A percentile compares a stretch with the other conserved stretches of the same genome.
Evolutionary conservation across 352 stramenopile species (phyloP).

Genomic region (Globisporangium ultimum): DNA sequence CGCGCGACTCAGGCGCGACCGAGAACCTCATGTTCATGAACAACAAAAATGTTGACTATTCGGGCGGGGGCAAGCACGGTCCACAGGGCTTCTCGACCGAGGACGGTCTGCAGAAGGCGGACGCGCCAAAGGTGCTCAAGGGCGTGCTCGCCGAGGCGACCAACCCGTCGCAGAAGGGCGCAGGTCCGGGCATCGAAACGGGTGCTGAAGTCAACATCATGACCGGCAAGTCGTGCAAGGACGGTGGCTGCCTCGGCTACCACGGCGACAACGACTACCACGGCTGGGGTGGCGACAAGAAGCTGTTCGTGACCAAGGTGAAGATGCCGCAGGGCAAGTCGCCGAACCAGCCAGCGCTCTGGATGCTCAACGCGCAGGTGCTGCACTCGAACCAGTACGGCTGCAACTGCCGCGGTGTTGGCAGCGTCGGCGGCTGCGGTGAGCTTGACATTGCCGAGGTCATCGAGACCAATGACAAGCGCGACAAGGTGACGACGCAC

Average conservation of each 20-base stretch:
- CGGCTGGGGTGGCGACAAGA: constrained; percentile 17
- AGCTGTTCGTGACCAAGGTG: constrained; percentile 30
- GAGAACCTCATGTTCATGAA: constrained; percentile 75
- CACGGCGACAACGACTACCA: constrained; percentile 15
- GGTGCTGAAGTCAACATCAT: constrained; percentile 73
- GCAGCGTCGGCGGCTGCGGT: constrained; percentile 16
- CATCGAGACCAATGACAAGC: constrained; percentile 13
- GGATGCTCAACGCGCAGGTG: constrained; percentile 16
- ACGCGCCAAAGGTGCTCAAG: constrained; percentile 30
- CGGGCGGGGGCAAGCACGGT: constrained; percentile 23
- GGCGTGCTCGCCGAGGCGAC: constrained; percentile 44
- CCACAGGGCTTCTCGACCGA: constrained; percentile 50
- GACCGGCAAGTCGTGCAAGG: constrained; percentile 33
- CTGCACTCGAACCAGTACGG: constrained; percentile 17
- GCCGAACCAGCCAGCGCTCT: constrained; percentile 19
- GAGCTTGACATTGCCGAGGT: constrained; percentile 24
- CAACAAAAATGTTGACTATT: constrained; percentile 76
- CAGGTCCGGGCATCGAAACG: constrained; percentile 41
- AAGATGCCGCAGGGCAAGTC: constrained; percentile 16
- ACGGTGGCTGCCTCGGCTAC: constrained; percentile 10
- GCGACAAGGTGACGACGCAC: constrained; percentile 19
- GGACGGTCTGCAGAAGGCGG: constrained; percentile 28
- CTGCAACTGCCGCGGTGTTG: constrained; percentile 21
- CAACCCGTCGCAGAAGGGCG: constrained; percentile 23
- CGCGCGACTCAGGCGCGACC: constrained; percentile 14